These are phyloP conservation scores for Fusarium sp. DNA, from an alignment of 2,329 filamentous ascomycete genomes.

Conservation along the genomic window DNA sequence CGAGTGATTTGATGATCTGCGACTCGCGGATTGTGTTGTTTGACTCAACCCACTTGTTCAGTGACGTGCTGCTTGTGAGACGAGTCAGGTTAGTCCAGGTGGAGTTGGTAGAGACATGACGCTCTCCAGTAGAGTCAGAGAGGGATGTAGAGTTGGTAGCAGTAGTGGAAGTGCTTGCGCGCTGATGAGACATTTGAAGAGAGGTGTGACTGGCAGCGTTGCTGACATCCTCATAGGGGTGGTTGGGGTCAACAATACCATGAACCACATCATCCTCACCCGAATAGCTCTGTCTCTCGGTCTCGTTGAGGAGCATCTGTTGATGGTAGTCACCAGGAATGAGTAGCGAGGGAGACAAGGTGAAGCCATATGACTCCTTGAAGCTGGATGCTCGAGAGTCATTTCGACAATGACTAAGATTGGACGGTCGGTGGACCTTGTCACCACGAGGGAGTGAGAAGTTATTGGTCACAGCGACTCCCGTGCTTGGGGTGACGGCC, in stretches of 20 bases:
- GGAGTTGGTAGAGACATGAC: conserved; percentile 66
- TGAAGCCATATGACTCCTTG: conserved; percentile 69
- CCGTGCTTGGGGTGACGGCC: conserved; percentile 56
- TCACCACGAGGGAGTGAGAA: conserved; percentile 63
- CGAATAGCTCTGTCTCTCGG: conserved; percentile 45
- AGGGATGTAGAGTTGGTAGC: conserved; percentile 60
- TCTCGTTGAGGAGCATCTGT: conserved; percentile 58
- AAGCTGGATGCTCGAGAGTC: conserved; percentile 65
- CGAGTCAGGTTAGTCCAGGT: conserved; percentile 66
- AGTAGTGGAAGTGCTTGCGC: conserved; percentile 67
- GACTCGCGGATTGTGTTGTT: conserved; percentile 49
- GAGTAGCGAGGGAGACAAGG: conserved; percentile 70
- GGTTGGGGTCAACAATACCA: conserved; percentile 30
- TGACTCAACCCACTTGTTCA: conserved; percentile 53
- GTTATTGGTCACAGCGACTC: conserved; percentile 58
- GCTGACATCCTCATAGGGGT: conserved; percentile 38
- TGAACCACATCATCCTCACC: conserved; percentile 50
- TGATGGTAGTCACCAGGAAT: conserved; percentile 70
- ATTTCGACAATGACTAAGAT: conserved; percentile 52
- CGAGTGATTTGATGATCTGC: conserved; percentile 38
- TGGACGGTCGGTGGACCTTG: conserved; percentile 47
- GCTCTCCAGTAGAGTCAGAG: conserved; percentile 61
- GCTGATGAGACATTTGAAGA: conserved; percentile 52
- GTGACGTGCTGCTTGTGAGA: conserved; percentile 65
- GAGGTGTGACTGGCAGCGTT: conserved; percentile 33